Evolutionary conservation across 495 filamentous ascomycete species (phyloP).

Genomic region (Penicillium cinerascens): DNA sequence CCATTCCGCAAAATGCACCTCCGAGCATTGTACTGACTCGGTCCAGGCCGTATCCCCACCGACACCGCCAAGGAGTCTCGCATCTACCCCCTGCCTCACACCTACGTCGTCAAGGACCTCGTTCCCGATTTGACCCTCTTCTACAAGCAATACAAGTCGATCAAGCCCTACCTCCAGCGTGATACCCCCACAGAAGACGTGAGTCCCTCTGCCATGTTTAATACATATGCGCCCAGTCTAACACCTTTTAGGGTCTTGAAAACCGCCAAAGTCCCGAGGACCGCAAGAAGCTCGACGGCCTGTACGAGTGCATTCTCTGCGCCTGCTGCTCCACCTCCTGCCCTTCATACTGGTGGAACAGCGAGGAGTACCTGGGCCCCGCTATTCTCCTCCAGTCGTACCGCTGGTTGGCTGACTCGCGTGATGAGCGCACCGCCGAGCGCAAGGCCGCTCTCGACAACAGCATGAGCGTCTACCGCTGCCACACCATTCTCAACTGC

Average conservation of each 20-base stretch:
- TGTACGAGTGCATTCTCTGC: conserved; percentile 99
- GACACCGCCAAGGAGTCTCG: conserved; percentile 77
- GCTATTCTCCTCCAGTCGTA: conserved; percentile 95
- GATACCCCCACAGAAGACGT: conserved; percentile 74
- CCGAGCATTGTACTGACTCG: not conserved
- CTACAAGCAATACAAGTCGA: conserved; percentile 99
- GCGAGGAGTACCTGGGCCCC: conserved; percentile 94
- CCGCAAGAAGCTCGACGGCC: conserved; percentile 92
- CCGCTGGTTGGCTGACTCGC: conserved; percentile 89
- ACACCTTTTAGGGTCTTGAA: conserved; percentile 65
- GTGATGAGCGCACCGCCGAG: conserved; percentile 83
- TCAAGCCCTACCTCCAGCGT: conserved; percentile 96
- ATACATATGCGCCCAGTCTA: not conserved
- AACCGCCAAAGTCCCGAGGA: conserved; percentile 84
- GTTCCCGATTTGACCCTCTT: conserved; percentile 96
- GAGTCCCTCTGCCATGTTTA: conserved; percentile 27
- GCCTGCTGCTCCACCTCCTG: conserved; percentile 98
- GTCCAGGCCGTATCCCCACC: conserved; percentile 83
- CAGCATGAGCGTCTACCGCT: conserved; percentile 96
- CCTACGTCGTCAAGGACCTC: conserved; percentile 98
- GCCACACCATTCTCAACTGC: conserved; percentile 99
- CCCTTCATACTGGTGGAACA: conserved; percentile 99
- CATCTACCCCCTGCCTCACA: conserved; percentile 98
- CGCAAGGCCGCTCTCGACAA: conserved; percentile 91
- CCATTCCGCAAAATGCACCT: not conserved